Conservation (phyloP, 805 yeast species). For the Scheffersomyces ergatensis region DNA sequence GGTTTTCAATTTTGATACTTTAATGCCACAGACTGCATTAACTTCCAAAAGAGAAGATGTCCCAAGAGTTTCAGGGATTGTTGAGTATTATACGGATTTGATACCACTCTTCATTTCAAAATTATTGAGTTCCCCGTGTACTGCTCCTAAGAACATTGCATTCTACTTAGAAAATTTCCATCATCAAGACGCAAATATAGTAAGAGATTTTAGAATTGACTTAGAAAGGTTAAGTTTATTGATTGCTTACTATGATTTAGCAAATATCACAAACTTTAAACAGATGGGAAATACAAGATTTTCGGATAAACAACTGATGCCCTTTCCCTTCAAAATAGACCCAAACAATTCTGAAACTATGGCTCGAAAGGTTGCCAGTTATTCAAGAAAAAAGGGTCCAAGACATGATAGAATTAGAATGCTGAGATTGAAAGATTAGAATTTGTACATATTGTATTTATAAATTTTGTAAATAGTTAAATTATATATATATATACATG, state of each 20-base stretch:
- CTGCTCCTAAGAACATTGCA: background rate
- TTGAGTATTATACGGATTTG: slow-evolving; percentile 18
- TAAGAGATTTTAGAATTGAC: background rate
- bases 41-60: background rate
- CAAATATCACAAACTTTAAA: background rate
- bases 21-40: slow-evolving; percentile 20
- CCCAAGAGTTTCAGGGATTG: slow-evolving; percentile 13
- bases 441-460: too few species aligned
- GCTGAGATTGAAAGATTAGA: too few species aligned
- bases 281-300: background rate
- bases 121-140: slow-evolving; percentile 1
- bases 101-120: slow-evolving; percentile 14
- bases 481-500: too few species aligned
- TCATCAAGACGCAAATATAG: background rate
- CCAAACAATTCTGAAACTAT: too few species aligned
- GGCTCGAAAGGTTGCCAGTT: too few species aligned
- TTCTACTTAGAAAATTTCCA: background rate
- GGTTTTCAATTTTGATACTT: slow-evolving; percentile 16
- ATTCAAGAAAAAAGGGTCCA: too few species aligned
- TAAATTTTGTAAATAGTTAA: too few species aligned
- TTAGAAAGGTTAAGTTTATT: background rate
- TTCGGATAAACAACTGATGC: background rate
- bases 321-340: too few species aligned
- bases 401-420: too few species aligned
- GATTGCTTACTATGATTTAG: background rate